Conservation (phyloP, 1,284 basidiomycete species). For the Fereydounia khargensis region DNA sequence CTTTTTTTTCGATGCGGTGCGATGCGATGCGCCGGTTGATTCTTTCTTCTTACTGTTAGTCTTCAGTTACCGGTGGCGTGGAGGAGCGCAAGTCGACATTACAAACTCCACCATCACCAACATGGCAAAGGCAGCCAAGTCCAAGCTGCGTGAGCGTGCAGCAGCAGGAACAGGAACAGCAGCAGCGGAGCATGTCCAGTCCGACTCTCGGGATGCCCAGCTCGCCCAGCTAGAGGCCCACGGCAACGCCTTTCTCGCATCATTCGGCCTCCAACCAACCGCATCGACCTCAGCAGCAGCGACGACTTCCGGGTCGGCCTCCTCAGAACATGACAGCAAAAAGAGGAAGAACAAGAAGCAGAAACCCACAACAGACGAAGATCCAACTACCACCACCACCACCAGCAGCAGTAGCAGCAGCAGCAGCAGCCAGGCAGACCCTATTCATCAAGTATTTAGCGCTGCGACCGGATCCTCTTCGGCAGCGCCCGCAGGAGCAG, state of each 20-base stretch:
- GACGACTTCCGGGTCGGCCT: neutral
- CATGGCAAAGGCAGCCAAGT: neutral
- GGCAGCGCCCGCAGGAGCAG: neutral
- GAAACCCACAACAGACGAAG: slow-evolving; percentile 12
- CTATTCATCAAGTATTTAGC: slow-evolving; percentile 19
- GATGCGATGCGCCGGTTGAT: too few relatives aligned
- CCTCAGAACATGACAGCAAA: neutral
- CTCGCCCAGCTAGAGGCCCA: slow-evolving; percentile 27
- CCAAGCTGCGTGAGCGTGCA: neutral
- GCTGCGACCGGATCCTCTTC: neutral
- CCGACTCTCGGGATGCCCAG: slow-evolving; percentile 4
- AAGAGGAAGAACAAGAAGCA: slow-evolving; percentile 21
- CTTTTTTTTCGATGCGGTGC: too few relatives aligned
- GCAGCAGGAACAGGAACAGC: neutral
- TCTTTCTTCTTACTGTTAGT: too few relatives aligned
- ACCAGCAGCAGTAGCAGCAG: neutral
- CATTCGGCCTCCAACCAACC: slow-evolving; percentile 8
- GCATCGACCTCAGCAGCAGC: neutral
- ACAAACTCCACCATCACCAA: neutral
- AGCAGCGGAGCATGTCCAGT: neutral
- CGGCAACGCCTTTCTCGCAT: slow-evolving; percentile 26
- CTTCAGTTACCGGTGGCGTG: too few relatives aligned
- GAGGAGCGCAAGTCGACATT: too few relatives aligned
- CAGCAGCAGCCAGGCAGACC: slow-evolving; percentile 4
- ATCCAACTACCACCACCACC: too few relatives aligned